Evolutionary conservation across 2,329 filamentous ascomycete species (phyloP), one percentile per base, ranked within the genome.

Genomic region (Neoascochyta sp.): DNA sequence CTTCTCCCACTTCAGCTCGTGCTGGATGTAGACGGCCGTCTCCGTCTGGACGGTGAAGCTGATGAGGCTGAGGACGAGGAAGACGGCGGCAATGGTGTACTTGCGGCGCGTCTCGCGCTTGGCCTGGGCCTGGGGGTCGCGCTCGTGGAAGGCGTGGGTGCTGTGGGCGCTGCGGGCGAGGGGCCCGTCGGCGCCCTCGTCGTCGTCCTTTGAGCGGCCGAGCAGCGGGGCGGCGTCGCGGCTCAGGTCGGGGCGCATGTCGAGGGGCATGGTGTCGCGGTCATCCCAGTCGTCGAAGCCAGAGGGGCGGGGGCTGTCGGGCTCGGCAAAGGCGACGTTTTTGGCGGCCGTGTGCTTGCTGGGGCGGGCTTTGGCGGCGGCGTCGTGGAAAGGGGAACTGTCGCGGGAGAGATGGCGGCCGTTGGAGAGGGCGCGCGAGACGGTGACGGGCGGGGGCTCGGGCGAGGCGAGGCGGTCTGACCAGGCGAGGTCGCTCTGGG

Each of bases 41-140:
- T 96, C 90, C 3, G 92, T 96, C 74, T 98, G 92, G 5, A 95
- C 71, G 26, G 87, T 86, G 61, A 98, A 98, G 56, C 85, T 83
- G 36, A 94, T 68, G 54, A 98, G 71, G 57, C 85, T 92, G 47
- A 95, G 59, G 16, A 83, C 66, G 39, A 98, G 73, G 64, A 95
- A 95, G 46, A 88, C 76, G 29, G 76, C 81, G 2, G 92, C 90
- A 58, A 90, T 86, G 14, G 84, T 82, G 65, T 98, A 96, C 65
- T 87, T 87, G 57, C 78, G 83, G 56, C 78, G 77, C 19, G 86
- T 88, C 23, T 80, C 81, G 38, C 74, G 66, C 43, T 75, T 75
- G 11, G 78, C 74, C 46, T 76, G 71, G 19, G 71, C 69, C 36
- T 79, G 75, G n/a, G 86, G 85, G 55, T 83, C 89, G 50, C 78